Conservation (phyloP, 257 asterid genomes). For the Scutellaria galericulata region DNA sequence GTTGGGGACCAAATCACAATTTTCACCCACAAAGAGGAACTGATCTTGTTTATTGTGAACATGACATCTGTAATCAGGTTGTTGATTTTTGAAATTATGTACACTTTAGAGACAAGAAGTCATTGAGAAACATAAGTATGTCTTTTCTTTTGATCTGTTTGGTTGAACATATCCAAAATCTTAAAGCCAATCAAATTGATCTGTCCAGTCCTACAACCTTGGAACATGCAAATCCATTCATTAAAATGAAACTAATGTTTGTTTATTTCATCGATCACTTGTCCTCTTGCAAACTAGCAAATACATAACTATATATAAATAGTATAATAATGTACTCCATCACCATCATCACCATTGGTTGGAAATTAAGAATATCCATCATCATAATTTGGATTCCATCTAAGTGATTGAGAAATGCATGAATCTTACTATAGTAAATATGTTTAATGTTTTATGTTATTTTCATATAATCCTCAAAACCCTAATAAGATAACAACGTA, state of each 20-base stretch:
- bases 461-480: background rate
- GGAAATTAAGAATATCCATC: slow-evolving; percentile 35
- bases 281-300: slow-evolving; percentile 33
- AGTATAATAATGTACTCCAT: background rate
- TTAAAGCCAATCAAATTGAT: slow-evolving; percentile 35
- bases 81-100: slow-evolving; percentile 12
- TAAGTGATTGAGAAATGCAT: slow-evolving; percentile 1
- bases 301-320: background rate
- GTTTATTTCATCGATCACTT: slow-evolving; percentile 14
- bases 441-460: background rate
- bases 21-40: slow-evolving; percentile 34
- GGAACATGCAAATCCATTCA: slow-evolving; percentile 39
- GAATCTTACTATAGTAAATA: background rate
- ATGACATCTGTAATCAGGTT: slow-evolving; percentile 30
- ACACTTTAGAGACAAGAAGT: slow-evolving; percentile 23
- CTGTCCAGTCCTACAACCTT: slow-evolving; percentile 46
- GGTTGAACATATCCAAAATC: slow-evolving; percentile 27
- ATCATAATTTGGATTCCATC: slow-evolving; percentile 31
- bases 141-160: slow-evolving; percentile 41
- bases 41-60: slow-evolving; percentile 31
- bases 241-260: background rate
- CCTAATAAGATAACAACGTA: background rate
- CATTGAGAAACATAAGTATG: slow-evolving; percentile 47
- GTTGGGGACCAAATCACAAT: too few relatives aligned
- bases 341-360: slow-evolving; percentile 1